Base-by-base conservation (phyloP, 1,284 basidiomycete species). In the Heterobasidion parviporum region DNA sequence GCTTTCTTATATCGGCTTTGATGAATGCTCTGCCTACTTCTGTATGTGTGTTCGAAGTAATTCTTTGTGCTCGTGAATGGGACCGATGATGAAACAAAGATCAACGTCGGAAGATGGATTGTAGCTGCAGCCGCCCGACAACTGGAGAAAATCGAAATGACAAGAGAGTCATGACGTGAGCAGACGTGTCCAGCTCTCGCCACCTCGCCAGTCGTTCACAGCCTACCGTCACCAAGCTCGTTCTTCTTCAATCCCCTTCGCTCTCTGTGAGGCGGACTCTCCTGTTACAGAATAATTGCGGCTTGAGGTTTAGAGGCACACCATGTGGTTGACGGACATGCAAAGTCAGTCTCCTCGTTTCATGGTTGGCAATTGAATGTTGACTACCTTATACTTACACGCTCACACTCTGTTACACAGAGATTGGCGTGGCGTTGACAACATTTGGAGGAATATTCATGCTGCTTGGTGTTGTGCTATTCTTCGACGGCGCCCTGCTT, bases 381-480 rank as follows among this genome's bases (percentile, higher is more conserved):
- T 51, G 35, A 15, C 43, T 10, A 49, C 16, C 33, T 48, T 34
- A 48, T 35, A 35, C 33, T 0, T 43, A 9, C 52, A 41, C 38
- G 3, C n/a, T 12, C 38, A n/a, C 3, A 41, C 38, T n/a, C 44
- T 35, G 14, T 54, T 36, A 51, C 46, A 41, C 65, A 97, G 94
- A 96, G 77, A 95, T 96, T 64, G 94, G 93, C 61, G 95, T 98
- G 54, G 96, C 93, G 53, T 83, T 99, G 63, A 98, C 96, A 53
- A 94, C 96, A n/a, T 97, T 98, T 64, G 97, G 97, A 58, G 85
- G 83, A 46, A 79, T 98, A 61, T 99, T 99, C 80, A 94, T 98
- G 86, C 78, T 98, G 65, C 79, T 99, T 48, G 97, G 97, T 49
- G 85, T 98, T 54, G 80, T 99, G 74, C 82, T 99, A 59, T 90